Conservation (phyloP, 306 rosid genomes). For the Gastrolobium villosum region DNA sequence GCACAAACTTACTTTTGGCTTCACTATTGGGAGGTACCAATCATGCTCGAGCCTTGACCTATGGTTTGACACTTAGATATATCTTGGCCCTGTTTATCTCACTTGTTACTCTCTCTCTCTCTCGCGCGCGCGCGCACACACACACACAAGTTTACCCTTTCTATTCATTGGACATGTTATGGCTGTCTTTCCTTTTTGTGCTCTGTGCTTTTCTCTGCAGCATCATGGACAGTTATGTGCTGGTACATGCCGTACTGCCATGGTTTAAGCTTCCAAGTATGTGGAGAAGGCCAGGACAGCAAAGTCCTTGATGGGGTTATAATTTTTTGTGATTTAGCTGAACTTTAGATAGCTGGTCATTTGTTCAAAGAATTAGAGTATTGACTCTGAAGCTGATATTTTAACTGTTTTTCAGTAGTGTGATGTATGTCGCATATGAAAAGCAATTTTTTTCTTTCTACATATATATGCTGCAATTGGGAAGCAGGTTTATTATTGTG, state of each 20-base stretch:
- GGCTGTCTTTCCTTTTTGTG: conserved; percentile 14
- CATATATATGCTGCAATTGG: conserved; percentile 9
- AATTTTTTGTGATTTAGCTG: conserved; percentile 16
- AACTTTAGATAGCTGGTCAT: conserved; percentile 22
- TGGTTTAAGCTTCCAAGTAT: neutral
- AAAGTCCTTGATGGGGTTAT: conserved; percentile 11
- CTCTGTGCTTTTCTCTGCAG: conserved; percentile 24
- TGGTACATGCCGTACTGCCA: neutral
- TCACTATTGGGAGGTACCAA: conserved; percentile 20
- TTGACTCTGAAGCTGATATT: conserved; percentile 1
- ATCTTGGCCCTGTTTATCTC: neutral
- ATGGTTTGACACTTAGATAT: neutral
- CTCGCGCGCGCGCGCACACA: too few species aligned
- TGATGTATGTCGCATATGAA: neutral
- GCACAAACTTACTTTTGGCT: conserved; percentile 17
- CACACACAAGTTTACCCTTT: conserved; percentile 18
- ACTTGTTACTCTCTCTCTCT: neutral
- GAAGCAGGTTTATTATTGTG: conserved; percentile 26
- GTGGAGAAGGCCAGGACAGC: neutral
- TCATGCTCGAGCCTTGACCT: conserved; percentile 7
- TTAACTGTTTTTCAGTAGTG: conserved; percentile 31
- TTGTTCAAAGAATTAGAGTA: conserved; percentile 7
- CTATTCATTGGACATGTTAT: conserved; percentile 17
- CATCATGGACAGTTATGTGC: neutral
- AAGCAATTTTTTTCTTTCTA: conserved; percentile 6